phyloP scores from a whole-genome alignment of 108 stramenopile genomes.

The Bacterosira constricta region DNA sequence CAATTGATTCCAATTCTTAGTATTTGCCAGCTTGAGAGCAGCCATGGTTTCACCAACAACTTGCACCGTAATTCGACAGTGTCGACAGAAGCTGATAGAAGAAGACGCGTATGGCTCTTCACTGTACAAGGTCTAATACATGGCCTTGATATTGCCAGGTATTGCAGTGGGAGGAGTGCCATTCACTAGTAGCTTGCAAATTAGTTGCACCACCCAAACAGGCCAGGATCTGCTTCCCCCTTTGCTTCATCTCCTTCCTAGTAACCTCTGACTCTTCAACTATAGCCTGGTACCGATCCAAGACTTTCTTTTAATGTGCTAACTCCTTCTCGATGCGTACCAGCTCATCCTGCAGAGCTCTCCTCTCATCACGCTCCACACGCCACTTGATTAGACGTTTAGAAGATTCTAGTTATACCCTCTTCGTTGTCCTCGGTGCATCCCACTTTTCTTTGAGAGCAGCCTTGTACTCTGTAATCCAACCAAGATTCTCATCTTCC shows the following conservation, averaged over 20 bases:
- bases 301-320: neutral
- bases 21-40: neutral
- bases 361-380: neutral
- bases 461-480: neutral
- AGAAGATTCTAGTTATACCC: neutral
- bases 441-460: neutral
- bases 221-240: slow-evolving; percentile 1
- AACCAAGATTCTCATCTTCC: neutral
- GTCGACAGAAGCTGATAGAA: neutral
- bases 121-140: neutral
- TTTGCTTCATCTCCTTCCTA: neutral
- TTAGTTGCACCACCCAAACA: neutral
- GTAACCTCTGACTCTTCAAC: neutral
- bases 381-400: slow-evolving; percentile 2
- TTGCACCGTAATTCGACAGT: neutral
- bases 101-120: neutral
- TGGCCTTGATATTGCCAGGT: neutral
- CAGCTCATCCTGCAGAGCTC: neutral
- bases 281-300: neutral
- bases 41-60: neutral
- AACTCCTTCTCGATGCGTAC: neutral
- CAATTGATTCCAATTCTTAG: slow-evolving; percentile 7
- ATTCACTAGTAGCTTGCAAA: slow-evolving; percentile 2
- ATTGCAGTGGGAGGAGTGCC: neutral
- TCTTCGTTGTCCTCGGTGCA: neutral